Evolutionary conservation across 2,329 filamentous ascomycete species (phyloP), one percentile per base, ranked within the genome.

Genomic region (Diaporthe caulivora): DNA sequence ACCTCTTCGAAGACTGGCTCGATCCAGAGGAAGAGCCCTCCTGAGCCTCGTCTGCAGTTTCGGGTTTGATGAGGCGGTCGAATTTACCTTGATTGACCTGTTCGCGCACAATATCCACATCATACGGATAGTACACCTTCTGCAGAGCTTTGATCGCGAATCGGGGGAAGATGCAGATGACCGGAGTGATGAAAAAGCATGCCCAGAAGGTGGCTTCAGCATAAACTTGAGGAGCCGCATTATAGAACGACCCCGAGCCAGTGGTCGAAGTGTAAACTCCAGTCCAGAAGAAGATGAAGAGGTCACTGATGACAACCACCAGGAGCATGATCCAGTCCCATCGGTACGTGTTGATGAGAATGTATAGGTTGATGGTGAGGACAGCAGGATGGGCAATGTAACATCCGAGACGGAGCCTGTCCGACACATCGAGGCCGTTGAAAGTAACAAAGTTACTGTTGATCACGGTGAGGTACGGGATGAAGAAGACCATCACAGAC

Each of bases 251-350:
- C 6, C 79, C 83, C 0, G 89, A 84, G 68, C 83, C 86, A 8
- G 84, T 86, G 51, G 85, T 85, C 4, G 87, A 82, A 0, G 89
- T 89, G 84, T 97, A 99, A 49, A 97, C 89, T 40, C 95, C 97
- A 8, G 97, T 98, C 95, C 97, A 98, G 85, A 97, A 93, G 87
- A 95, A 99, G 80, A 98, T 91, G 78, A 98, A 90, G 40, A 98
- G 82, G 75, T 93, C 93, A 84, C 95, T 98, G 82, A 98, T 89
- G 31, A 84, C 84, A 68, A 97, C 93, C 75, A 98, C 92, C 74
- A 98, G 86, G 29, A 95, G 84, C 84, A 97, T 97, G 79, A 99
- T 87, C 96, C 96, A 99, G 82, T 99, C 97, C 97, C 97, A 99
- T 75, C 96, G 91, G 83, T 98, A 98, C 0, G 94, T 97, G 84